Evolutionary conservation across 2,329 filamentous ascomycete species (phyloP).

Genomic region (Alternaria metachromatica): DNA sequence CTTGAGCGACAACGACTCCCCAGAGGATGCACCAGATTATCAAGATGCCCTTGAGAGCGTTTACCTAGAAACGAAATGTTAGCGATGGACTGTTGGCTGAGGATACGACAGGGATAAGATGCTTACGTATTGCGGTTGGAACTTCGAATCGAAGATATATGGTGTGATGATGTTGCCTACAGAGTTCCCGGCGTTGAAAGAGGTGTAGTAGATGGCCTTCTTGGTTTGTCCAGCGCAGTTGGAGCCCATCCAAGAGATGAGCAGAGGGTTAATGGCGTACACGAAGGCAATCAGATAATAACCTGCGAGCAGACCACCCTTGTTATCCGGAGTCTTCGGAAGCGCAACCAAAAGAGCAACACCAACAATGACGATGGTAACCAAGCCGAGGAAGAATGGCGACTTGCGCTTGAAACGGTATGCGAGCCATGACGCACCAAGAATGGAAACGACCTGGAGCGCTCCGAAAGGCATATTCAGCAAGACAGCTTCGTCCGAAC

Average conservation of each 20-base stretch:
- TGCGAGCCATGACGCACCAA: constrained; percentile 60
- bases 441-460: constrained; percentile 29
- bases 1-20: constrained; percentile 22
- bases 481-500: constrained; percentile 64
- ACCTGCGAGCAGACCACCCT: constrained; percentile 61
- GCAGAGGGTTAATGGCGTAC: constrained; percentile 69
- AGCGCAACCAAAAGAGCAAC: constrained; percentile 62
- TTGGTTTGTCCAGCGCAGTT: constrained; percentile 74
- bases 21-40: constrained; percentile 31
- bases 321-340: constrained; percentile 51
- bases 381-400: constrained; percentile 51
- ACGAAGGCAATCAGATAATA: constrained; percentile 73
- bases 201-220: constrained; percentile 67
- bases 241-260: constrained; percentile 72
- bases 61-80: constrained; percentile 11
- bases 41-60: constrained; percentile 29
- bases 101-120: background rate
- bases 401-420: constrained; percentile 66
- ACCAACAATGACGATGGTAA: constrained; percentile 66
- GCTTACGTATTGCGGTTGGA: constrained; percentile 30
- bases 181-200: constrained; percentile 68
- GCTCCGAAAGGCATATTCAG: constrained; percentile 61
- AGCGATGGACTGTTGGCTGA: background rate
- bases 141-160: constrained; percentile 31
- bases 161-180: constrained; percentile 65